Percentiles rank a stretch among this genome's conserved stretches.
phyloP scores from a whole-genome alignment of 768 basidiomycete species.

The Podaxis mareebaensis region DNA sequence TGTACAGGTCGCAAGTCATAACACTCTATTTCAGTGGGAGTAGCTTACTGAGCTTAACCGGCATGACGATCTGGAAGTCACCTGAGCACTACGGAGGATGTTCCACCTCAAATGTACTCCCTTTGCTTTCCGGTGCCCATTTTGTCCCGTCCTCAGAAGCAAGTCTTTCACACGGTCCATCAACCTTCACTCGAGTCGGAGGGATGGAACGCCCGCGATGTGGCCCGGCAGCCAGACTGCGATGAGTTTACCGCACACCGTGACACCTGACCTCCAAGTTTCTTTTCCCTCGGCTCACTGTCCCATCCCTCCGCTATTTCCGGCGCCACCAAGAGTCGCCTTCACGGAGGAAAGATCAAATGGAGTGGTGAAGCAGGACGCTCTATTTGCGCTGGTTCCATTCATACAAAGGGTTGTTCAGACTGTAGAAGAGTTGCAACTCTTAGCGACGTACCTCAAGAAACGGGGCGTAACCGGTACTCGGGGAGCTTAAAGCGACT shows the following conservation, averaged over 20 bases:
- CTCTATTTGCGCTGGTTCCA: background rate
- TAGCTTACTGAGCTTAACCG: background rate
- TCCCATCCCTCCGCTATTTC: background rate
- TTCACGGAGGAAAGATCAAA: background rate
- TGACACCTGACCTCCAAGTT: background rate
- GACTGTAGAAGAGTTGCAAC: background rate
- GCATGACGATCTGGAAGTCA: background rate
- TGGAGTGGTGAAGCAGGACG: background rate
- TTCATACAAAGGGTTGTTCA: background rate
- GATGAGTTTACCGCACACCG: background rate
- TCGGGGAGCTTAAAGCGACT: background rate
- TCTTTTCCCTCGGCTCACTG: background rate
- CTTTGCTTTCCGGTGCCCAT: constrained; percentile 1
- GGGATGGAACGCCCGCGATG: background rate
- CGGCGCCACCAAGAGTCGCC: background rate
- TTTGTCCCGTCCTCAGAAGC: background rate
- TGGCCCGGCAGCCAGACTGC: background rate
- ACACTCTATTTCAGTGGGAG: background rate
- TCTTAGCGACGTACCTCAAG: background rate
- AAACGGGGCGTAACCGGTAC: background rate
- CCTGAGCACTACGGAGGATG: background rate
- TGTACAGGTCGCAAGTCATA: background rate
- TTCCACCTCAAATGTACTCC: background rate
- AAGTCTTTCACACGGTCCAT: background rate
- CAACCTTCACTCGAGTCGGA: no score